A percentile compares a stretch with the other conserved stretches of the same genome.
phyloP scores from a whole-genome alignment of 169 alveolate genomes.

The Ichthyophthirius multifiliis region DNA sequence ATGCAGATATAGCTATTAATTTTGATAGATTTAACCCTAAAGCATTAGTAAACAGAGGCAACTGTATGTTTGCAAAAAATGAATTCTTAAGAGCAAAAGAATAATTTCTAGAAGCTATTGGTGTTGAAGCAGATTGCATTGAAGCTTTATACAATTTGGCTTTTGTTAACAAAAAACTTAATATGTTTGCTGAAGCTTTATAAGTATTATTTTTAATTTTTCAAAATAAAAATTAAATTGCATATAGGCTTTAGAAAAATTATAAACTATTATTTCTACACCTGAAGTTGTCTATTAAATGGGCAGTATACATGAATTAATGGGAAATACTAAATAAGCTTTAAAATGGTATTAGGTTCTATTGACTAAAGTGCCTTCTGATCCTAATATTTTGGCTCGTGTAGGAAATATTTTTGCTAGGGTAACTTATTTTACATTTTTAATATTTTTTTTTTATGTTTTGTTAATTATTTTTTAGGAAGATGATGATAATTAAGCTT shows the following conservation, averaged over 20 bases:
- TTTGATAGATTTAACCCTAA: slow-evolving; percentile 88
- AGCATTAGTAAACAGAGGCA: slow-evolving; percentile 92
- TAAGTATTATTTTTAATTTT: background rate
- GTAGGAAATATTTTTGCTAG: slow-evolving; percentile 38
- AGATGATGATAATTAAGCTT: slow-evolving; percentile 84
- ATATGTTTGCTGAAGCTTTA: slow-evolving; percentile 69
- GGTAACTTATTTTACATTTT: slow-evolving; percentile 17
- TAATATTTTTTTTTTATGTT: background rate
- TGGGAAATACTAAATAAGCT: slow-evolving; percentile 88
- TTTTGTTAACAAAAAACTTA: slow-evolving; percentile 78
- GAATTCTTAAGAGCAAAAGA: slow-evolving; percentile 88
- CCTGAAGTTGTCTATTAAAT: slow-evolving; percentile 89
- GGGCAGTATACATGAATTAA: slow-evolving; percentile 87
- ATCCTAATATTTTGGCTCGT: slow-evolving; percentile 84
- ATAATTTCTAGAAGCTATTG: slow-evolving; percentile 91
- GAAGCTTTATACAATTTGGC: slow-evolving; percentile 93
- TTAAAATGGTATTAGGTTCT: slow-evolving; percentile 86
- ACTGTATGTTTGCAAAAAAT: slow-evolving; percentile 85
- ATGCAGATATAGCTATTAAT: slow-evolving; percentile 90
- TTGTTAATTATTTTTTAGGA: slow-evolving; percentile 30
- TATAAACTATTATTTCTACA: slow-evolving; percentile 85
- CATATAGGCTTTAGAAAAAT: slow-evolving; percentile 88
- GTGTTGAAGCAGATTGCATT: slow-evolving; percentile 92
- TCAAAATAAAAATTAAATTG: too few species aligned
- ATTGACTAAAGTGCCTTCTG: slow-evolving; percentile 86